A percentile compares a stretch with the other conserved stretches of the same genome.
Conservation (phyloP, 495 filamentous ascomycete species). For the Talaromyces liani region DNA sequence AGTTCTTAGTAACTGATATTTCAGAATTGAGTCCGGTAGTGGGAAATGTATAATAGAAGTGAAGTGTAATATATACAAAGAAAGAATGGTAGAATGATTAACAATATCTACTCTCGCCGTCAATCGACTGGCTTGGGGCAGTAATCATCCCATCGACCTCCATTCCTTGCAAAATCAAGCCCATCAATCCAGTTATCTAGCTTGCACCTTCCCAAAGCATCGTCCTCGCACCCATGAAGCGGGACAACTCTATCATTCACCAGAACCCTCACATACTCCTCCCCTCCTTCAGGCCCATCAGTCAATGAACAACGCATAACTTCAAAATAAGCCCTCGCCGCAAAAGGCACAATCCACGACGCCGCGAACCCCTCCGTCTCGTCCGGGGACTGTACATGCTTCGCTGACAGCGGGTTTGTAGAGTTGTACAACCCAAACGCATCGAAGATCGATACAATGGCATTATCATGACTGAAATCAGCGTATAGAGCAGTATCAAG, state of each 20-base stretch:
- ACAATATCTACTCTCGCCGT: neutral
- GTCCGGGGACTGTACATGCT: conserved; percentile 33
- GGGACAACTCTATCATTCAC: conserved; percentile 77
- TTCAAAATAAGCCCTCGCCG: conserved; percentile 69
- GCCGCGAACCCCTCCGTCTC: conserved; percentile 55
- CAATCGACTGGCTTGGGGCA: conserved; percentile 15
- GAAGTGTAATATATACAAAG: neutral
- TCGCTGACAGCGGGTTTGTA: conserved; percentile 40
- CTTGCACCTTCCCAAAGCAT: conserved; percentile 59
- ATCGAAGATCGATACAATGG: conserved; percentile 63
- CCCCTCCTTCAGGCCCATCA: conserved; percentile 12
- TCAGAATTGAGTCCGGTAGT: neutral
- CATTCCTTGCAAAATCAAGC: conserved; percentile 58
- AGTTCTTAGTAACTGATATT: neutral
- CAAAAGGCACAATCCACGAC: conserved; percentile 75
- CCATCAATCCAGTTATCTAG: conserved; percentile 60
- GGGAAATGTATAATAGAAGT: neutral
- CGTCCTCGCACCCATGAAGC: conserved; percentile 57
- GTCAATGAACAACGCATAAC: conserved; percentile 60
- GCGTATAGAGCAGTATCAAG: conserved; percentile 60
- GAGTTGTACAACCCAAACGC: conserved; percentile 68
- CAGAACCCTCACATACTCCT: conserved; percentile 65
- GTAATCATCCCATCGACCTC: conserved; percentile 67
- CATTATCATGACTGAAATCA: conserved; percentile 86
- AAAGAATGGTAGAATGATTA: neutral